Conservation (phyloP, 2,329 filamentous ascomycete species). For the Xylaria sp. region DNA sequence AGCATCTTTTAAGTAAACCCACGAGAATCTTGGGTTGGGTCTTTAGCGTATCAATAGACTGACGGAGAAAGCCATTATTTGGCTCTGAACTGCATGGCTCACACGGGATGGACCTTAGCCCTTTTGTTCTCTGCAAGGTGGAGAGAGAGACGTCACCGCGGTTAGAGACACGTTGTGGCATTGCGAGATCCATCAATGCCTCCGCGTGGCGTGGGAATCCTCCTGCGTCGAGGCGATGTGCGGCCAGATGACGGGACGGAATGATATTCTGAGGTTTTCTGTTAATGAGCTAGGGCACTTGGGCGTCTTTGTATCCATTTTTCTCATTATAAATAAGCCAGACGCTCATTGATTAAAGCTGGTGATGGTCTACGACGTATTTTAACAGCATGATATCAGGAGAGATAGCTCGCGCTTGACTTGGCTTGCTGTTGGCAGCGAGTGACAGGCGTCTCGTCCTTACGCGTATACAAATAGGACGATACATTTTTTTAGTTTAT, state of each 20-base stretch:
- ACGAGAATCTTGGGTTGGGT: not conserved
- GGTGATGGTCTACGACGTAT: not conserved
- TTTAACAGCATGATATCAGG: not conserved
- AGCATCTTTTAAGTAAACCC: constrained; percentile 76
- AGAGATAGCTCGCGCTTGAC: not conserved
- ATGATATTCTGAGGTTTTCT: not conserved
- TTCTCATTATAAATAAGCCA: too few species aligned
- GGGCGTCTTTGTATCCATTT: not conserved
- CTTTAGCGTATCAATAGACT: not conserved
- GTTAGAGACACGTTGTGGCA: constrained; percentile 9
- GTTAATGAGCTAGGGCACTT: not conserved
- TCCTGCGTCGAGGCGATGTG: not conserved
- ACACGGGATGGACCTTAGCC: not conserved
- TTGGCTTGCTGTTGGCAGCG: not conserved
- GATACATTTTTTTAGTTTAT: too few species aligned
- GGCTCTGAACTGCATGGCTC: not conserved
- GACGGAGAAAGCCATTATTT: not conserved
- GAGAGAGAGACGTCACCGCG: too few species aligned
- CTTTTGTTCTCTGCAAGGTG: not conserved
- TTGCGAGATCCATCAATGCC: constrained; percentile 1
- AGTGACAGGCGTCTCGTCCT: not conserved
- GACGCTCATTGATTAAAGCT: too few species aligned
- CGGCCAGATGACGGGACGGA: not conserved
- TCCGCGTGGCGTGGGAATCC: not conserved
- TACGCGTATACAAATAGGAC: too few species aligned